These are phyloP conservation scores for Pseudocercospora eumusae DNA, from an alignment of 2,329 filamentous ascomycete species.

Conservation along the genomic window DNA sequence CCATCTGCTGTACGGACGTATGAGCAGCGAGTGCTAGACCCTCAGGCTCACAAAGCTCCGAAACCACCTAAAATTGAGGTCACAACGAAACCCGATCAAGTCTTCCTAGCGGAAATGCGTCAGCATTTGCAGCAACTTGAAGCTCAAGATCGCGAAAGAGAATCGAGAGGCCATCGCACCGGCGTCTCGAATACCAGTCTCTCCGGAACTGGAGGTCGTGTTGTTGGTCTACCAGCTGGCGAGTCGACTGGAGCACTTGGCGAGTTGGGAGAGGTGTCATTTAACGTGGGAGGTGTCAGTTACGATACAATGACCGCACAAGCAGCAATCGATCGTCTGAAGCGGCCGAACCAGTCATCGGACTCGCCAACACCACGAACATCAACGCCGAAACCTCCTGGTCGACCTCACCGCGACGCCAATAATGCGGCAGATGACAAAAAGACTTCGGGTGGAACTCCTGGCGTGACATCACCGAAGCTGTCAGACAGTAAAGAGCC, in stretches of 20 bases:
- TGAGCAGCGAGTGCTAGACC: constrained; percentile 37
- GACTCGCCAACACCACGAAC: constrained; percentile 19
- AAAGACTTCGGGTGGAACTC: constrained; percentile 9
- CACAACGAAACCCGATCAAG: constrained; percentile 39
- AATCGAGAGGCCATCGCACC: constrained; percentile 29
- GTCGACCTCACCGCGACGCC: constrained; percentile 18
- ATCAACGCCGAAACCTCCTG: constrained; percentile 26
- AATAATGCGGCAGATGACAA: constrained; percentile 6
- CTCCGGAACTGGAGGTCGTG: constrained; percentile 24
- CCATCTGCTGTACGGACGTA: constrained; percentile 36
- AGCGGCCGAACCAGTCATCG: constrained; percentile 24
- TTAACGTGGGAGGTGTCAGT: constrained; percentile 97
- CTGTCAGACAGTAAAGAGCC: constrained; percentile 50
- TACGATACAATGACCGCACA: constrained; percentile 40
- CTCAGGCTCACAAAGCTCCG: constrained; percentile 35
- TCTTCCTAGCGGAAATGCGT: constrained; percentile 41
- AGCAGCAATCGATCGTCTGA: constrained; percentile 39
- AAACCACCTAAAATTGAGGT: constrained; percentile 39
- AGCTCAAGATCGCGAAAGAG: constrained; percentile 60
- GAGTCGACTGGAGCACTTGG: constrained; percentile 40
- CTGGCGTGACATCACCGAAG: constrained; percentile 13
- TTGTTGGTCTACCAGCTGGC: constrained; percentile 39
- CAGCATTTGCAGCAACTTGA: constrained; percentile 75
- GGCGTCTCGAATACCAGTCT: constrained; percentile 28
- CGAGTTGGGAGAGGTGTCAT: constrained; percentile 48